These are phyloP conservation scores for Jamesozyma hellenica DNA, from an alignment of 805 yeast genomes.

Conservation along the genomic window DNA sequence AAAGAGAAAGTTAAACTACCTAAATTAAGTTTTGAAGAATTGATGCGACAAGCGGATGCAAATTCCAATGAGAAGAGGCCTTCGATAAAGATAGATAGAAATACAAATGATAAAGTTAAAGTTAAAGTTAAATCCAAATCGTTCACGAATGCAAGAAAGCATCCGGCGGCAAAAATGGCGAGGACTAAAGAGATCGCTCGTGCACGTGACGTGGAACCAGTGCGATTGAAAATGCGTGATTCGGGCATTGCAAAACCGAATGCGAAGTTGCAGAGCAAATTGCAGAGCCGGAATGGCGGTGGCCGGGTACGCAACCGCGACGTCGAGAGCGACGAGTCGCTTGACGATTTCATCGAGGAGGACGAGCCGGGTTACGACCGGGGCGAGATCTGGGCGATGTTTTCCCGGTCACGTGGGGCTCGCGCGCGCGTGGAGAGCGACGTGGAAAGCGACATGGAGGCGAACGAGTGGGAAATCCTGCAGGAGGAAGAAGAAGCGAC, in stretches of 20 bases:
- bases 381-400: constrained; percentile 84
- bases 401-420: constrained; percentile 45
- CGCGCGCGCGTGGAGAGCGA: constrained; percentile 33
- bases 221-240: no score
- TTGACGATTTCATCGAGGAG: constrained; percentile 26
- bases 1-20: constrained; percentile 4
- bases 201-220: no score
- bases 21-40: constrained; percentile 43
- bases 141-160: no score
- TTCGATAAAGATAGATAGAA: no score
- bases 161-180: no score
- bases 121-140: no score
- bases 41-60: constrained; percentile 47
- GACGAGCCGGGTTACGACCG: constrained; percentile 51
- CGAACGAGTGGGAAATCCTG: constrained; percentile 79
- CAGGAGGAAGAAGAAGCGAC: constrained; percentile 71
- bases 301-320: neutral
- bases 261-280: no score
- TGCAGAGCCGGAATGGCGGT: neutral
- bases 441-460: constrained; percentile 63
- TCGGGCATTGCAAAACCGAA: no score
- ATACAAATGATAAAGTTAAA: no score
- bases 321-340: constrained; percentile 9
- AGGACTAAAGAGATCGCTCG: no score
- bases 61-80: neutral